phyloP scores from a whole-genome alignment of 2,329 filamentous ascomycete genomes.

The Cordyceps pruinosa region DNA sequence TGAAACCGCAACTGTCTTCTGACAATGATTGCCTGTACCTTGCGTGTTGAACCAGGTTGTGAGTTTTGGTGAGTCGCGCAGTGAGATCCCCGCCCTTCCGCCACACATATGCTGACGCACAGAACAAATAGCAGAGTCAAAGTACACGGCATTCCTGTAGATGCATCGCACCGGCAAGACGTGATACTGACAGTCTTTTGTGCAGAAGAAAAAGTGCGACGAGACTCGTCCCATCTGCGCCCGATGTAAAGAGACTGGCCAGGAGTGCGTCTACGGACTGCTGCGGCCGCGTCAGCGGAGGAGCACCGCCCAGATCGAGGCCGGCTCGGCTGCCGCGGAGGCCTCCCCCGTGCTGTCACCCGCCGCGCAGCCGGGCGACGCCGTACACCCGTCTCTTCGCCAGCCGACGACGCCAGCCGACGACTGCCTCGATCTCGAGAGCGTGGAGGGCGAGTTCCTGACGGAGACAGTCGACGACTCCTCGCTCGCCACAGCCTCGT shows the following conservation, averaged over 20 bases:
- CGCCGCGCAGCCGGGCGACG: neutral
- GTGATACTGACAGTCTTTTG: neutral
- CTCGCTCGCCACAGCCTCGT: neutral
- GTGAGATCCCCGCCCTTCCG: neutral
- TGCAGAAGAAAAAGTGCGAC: conserved; percentile 53
- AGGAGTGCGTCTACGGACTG: conserved; percentile 44
- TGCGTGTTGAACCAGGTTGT: conserved; percentile 34
- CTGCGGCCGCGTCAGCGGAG: conserved; percentile 33
- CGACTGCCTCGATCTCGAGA: neutral
- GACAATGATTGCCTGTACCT: neutral
- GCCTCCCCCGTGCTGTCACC: neutral
- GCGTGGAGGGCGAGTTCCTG: too few relatives aligned
- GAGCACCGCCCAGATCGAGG: conserved; percentile 17
- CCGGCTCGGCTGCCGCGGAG: neutral
- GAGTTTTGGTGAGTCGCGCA: conserved; percentile 40
- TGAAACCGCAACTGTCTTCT: neutral
- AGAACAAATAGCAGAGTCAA: conserved; percentile 44
- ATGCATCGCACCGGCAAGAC: neutral
- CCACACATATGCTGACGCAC: conserved; percentile 15
- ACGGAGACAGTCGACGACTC: too few relatives aligned
- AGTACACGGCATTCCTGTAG: conserved; percentile 27
- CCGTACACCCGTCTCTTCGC: neutral
- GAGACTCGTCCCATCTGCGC: conserved; percentile 44
- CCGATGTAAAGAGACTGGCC: conserved; percentile 42
- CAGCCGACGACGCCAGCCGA: neutral